These are phyloP conservation scores for Geotrichum australiense DNA, from an alignment of 1,139 yeast genomes.

Conservation along the genomic window DNA sequence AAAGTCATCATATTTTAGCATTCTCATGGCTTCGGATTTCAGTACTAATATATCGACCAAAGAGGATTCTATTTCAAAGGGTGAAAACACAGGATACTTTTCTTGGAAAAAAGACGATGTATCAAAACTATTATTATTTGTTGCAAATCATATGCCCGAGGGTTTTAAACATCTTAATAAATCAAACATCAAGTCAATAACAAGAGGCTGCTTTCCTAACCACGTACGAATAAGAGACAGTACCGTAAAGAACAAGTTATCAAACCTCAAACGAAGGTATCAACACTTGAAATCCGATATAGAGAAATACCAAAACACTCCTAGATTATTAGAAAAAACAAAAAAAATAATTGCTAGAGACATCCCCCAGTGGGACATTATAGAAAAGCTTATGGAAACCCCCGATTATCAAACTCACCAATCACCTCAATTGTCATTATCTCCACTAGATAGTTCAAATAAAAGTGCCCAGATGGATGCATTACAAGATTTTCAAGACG, in stretches of 20 bases:
- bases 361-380: constrained; percentile 9
- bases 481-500: too few relatives aligned
- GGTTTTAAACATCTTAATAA: constrained; percentile 14
- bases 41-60: constrained; percentile 2
- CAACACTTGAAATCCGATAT: constrained; percentile 7
- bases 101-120: constrained; percentile 15
- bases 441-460: too few relatives aligned
- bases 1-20: background rate
- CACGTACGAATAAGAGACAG: constrained; percentile 11
- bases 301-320: constrained; percentile 1
- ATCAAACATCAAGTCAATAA: constrained; percentile 10
- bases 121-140: constrained; percentile 6
- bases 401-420: too few relatives aligned
- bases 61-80: constrained; percentile 2
- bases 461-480: too few relatives aligned
- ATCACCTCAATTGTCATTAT: too few relatives aligned
- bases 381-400: constrained; percentile 6
- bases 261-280: constrained; percentile 11
- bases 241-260: constrained; percentile 13
- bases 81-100: constrained; percentile 9
- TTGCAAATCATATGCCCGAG: constrained; percentile 11
- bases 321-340: constrained; percentile 7
- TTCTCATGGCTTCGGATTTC: constrained; percentile 9
- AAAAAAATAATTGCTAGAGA: constrained; percentile 11
- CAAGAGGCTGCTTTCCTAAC: constrained; percentile 12